phyloP scores from a whole-genome alignment of 495 filamentous ascomycete genomes.

The Penicillium subrubescens region DNA sequence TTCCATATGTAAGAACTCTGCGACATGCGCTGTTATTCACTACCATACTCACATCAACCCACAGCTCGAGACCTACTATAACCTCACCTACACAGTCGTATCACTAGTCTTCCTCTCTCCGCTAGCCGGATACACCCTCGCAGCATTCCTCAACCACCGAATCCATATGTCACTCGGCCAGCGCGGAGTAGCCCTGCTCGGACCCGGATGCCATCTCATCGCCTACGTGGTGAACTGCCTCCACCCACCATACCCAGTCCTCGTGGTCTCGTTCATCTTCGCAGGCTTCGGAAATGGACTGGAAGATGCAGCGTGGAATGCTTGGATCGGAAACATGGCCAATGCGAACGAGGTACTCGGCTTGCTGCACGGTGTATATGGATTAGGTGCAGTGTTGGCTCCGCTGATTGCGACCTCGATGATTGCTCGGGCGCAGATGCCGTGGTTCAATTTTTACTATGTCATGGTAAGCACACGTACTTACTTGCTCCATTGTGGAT shows the following conservation, averaged over 20 bases:
- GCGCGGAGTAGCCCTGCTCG: constrained; percentile 70
- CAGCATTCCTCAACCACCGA: constrained; percentile 59
- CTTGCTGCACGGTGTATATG: constrained; percentile 60
- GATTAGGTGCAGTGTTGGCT: constrained; percentile 57
- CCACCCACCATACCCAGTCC: constrained; percentile 62
- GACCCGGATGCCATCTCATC: constrained; percentile 63
- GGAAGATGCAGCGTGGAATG: constrained; percentile 65
- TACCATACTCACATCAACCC: background rate
- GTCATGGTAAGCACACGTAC: constrained; percentile 47
- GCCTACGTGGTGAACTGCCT: constrained; percentile 61
- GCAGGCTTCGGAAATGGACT: constrained; percentile 67
- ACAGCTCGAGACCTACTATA: constrained; percentile 62
- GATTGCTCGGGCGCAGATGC: constrained; percentile 48
- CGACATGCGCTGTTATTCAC: background rate
- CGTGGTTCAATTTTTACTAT: constrained; percentile 65
- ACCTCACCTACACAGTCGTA: constrained; percentile 59
- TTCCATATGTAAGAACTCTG: constrained; percentile 50
- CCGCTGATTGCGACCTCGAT: constrained; percentile 61
- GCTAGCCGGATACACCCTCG: constrained; percentile 57
- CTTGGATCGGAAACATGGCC: constrained; percentile 65
- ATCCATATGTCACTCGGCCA: constrained; percentile 67
- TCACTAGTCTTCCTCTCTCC: constrained; percentile 66
- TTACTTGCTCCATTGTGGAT: background rate
- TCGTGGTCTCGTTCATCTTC: constrained; percentile 59
- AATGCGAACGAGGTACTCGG: constrained; percentile 62